Conservation (phyloP, 148 eudicot genomes). For the Cornus florida region DNA sequence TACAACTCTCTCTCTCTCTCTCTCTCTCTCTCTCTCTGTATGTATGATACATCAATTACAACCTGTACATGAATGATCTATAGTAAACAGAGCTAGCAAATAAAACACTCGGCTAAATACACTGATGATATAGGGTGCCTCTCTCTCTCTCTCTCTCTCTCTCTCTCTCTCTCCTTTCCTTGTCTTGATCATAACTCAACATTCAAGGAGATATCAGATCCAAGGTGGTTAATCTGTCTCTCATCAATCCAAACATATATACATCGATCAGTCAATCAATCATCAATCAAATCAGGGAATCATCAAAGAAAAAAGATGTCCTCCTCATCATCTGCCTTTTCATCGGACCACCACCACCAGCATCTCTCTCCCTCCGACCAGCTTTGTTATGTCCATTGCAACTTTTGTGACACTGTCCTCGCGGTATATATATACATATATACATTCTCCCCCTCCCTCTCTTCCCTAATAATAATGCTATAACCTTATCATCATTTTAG, state of each 20-base stretch:
- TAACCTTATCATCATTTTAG: not conserved
- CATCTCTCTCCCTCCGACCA: constrained; percentile 69
- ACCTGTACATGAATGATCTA: not conserved
- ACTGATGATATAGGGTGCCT: not conserved
- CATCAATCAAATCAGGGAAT: constrained; percentile 41
- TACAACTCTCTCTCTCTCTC: constrained; percentile 10
- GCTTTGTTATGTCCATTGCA: constrained; percentile 93
- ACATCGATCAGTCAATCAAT: constrained; percentile 48
- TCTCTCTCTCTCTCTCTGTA: not conserved
- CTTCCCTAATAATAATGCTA: not conserved
- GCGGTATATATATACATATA: constrained; percentile 41
- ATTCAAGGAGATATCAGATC: constrained; percentile 39
- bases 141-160: constrained; percentile 4
- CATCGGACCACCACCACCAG: constrained; percentile 62
- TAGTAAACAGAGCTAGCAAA: not conserved
- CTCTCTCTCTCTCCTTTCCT: constrained; percentile 5
- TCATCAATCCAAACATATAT: constrained; percentile 27
- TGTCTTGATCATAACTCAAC: constrained; percentile 13
- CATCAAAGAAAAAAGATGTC: constrained; percentile 40
- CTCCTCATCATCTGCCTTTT: constrained; percentile 55
- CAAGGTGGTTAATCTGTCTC: constrained; percentile 49
- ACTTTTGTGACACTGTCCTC: constrained; percentile 85
- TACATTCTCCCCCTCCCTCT: not conserved
- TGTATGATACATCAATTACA: not conserved
- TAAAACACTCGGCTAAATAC: not conserved